phyloP scores from a whole-genome alignment of 2,329 filamentous ascomycete genomes.

The Immersiporthe knoxdaviesiana region DNA sequence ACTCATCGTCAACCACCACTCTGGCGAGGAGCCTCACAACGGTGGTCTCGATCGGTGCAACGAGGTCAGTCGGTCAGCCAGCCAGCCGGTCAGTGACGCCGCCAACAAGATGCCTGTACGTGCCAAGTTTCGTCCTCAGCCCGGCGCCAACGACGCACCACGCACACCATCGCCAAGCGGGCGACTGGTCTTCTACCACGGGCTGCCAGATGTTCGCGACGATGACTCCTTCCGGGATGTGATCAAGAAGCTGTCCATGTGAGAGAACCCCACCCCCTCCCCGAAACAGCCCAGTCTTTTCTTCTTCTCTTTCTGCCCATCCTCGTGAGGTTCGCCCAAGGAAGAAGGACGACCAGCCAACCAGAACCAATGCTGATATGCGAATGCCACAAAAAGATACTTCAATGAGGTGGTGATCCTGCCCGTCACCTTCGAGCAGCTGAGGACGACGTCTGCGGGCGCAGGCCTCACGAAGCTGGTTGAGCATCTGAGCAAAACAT shows the following conservation, averaged over 20 bases:
- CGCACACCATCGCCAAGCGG: slow-evolving; percentile 43
- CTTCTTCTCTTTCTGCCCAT: too few relatives aligned
- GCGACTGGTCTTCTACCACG: slow-evolving; percentile 33
- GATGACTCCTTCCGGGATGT: slow-evolving; percentile 66
- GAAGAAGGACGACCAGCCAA: not conserved
- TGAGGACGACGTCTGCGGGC: slow-evolving; percentile 68
- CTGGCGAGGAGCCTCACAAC: not conserved
- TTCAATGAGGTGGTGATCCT: slow-evolving; percentile 64
- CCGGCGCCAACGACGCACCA: slow-evolving; percentile 34
- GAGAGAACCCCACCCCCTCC: slow-evolving; percentile 32
- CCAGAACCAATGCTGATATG: not conserved
- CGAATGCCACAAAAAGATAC: slow-evolving; percentile 49
- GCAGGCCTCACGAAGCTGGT: slow-evolving; percentile 62
- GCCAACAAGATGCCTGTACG: slow-evolving; percentile 45
- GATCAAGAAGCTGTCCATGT: slow-evolving; percentile 69
- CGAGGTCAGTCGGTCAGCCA: slow-evolving; percentile 8
- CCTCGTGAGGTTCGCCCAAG: too few relatives aligned
- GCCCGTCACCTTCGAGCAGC: slow-evolving; percentile 74
- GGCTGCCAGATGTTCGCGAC: slow-evolving; percentile 59
- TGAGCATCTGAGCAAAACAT: slow-evolving; percentile 63
- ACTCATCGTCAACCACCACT: too few relatives aligned
- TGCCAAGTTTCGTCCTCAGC: slow-evolving; percentile 43
- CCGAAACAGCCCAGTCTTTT: too few relatives aligned
- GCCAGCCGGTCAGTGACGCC: too few relatives aligned
- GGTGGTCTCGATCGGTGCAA: not conserved